Conservation (phyloP, 2,329 filamentous ascomycete genomes). For the Monosporascus sp. region DNA sequence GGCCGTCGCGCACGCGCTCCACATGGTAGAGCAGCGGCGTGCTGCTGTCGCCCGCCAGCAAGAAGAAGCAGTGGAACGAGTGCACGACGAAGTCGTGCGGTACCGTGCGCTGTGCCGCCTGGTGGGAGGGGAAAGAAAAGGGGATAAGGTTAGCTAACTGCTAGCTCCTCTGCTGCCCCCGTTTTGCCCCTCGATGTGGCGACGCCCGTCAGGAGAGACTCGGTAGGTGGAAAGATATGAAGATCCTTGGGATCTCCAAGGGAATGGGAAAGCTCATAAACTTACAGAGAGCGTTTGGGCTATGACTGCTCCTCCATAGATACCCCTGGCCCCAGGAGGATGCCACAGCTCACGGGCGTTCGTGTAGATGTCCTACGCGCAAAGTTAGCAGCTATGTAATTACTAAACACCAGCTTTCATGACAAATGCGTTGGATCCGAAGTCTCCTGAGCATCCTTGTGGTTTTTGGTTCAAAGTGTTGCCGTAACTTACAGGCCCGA, state of each 20-base stretch:
- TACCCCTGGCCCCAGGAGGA: conserved; percentile 82
- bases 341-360: conserved; percentile 92
- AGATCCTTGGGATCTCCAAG: too few species aligned
- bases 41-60: conserved; percentile 79
- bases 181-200: not conserved
- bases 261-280: not conserved
- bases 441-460: too few species aligned
- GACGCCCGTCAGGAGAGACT: too few species aligned
- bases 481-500: conserved; percentile 58
- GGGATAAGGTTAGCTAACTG: not conserved
- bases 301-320: conserved; percentile 91
- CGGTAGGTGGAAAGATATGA: too few species aligned
- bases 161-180: not conserved
- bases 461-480: too few species aligned
- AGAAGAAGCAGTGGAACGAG: conserved; percentile 99
- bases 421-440: too few species aligned
- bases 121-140: not conserved
- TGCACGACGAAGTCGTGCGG: conserved; percentile 76
- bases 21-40: conserved; percentile 93
- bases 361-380: conserved; percentile 76
- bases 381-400: too few species aligned
- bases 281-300: conserved; percentile 56
- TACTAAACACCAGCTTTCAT: too few species aligned
- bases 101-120: conserved; percentile 84
- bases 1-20: conserved; percentile 85